A percentile compares a stretch with the other conserved stretches of the same genome.
Conservation (phyloP, 2,329 filamentous ascomycete genomes). For the Fusarium devonianum region DNA sequence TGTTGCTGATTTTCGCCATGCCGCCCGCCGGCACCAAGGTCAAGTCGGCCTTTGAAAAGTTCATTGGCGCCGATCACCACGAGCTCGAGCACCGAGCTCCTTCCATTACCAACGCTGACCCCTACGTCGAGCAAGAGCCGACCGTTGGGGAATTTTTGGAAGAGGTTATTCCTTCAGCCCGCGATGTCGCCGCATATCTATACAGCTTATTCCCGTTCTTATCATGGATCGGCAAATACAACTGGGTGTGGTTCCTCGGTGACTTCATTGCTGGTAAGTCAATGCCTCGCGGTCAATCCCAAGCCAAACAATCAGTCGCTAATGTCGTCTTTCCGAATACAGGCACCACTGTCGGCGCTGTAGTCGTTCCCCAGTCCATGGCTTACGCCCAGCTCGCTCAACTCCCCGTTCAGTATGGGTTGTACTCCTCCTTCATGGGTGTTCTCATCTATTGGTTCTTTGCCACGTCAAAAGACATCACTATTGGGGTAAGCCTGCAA, state of each 20-base stretch:
- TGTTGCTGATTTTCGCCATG: conserved; percentile 16
- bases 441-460: conserved; percentile 98
- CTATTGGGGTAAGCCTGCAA: conserved; percentile 72
- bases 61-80: conserved; percentile 45
- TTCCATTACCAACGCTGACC: conserved; percentile 48
- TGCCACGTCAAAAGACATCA: conserved; percentile 91
- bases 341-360: conserved; percentile 58
- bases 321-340: conserved; percentile 22
- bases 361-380: conserved; percentile 64
- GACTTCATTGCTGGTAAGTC: conserved; percentile 55
- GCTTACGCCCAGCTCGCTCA: conserved; percentile 59
- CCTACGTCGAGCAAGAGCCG: conserved; percentile 52
- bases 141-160: conserved; percentile 52
- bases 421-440: conserved; percentile 88
- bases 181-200: conserved; percentile 46
- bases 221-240: conserved; percentile 60
- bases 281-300: not conserved
- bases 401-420: conserved; percentile 57
- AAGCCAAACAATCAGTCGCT: conserved; percentile 21
- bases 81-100: conserved; percentile 46
- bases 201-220: conserved; percentile 57
- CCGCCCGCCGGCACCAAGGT: conserved; percentile 37
- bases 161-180: conserved; percentile 47
- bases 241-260: conserved; percentile 55
- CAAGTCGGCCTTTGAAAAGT: conserved; percentile 42